Evolutionary conservation across 305 asterid genomes (phyloP), one percentile per base, ranked within the genome.

Genomic region (Fraxinus albicans): DNA sequence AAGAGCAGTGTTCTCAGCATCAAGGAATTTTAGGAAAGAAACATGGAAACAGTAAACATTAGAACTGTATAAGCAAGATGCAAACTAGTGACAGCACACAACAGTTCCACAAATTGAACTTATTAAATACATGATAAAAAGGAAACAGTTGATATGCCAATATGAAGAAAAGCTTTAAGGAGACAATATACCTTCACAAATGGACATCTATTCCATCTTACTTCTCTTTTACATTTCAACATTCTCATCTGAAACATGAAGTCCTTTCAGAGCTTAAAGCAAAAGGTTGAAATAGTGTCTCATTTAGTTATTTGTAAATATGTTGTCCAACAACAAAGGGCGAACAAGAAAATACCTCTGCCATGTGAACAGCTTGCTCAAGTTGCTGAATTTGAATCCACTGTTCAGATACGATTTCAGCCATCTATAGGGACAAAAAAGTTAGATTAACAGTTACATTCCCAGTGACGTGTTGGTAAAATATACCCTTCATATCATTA

Each of bases 301-400:
- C 60, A 65, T 69, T 23, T 33, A n/a, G 67, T 36, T 19, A 58
- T 8, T 17, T 73, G 63, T 31, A 77, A 29, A 63, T 73, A 80
- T 17, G 70, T 8, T 77, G 31, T 76, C 86, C 79, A 72, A 81
- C 80, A 79, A 79, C 29, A 80, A 27, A 80, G 35, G 73, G 72
- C 73, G 73, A 55, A 83, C 72, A 63, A 23, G 40, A 31, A 78
- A 25, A 80, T 80, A 95, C 99, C 95, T 93, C 89, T 42, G 94
- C 92, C 88, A 91, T 89, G 92, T 93, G 91, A 86, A 92, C 93
- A 84, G 98, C 98, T 88, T 95, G 99, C 87, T 95, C 99, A 73
- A 93, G 96, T 84, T 88, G 96, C 90, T 89, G 97, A 84, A 93
- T 90, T 89, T 95, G 99, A 81, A 89, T 94, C 99, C 99, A 95